phyloP scores from a whole-genome alignment of 2,329 filamentous ascomycete species.

The Hymenoscyphus fructigenus region DNA sequence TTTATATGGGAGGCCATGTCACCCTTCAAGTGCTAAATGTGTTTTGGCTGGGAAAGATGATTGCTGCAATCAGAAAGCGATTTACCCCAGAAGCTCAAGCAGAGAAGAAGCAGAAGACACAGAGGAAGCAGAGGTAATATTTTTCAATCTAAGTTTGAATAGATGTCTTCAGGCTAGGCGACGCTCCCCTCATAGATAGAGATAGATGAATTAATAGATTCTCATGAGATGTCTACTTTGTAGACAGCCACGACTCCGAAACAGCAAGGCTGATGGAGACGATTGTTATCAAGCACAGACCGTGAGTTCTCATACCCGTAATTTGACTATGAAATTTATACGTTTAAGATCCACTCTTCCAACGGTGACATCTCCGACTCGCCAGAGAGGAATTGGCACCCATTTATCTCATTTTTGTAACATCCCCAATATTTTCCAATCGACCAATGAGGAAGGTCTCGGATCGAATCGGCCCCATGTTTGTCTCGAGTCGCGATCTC shows the following conservation, averaged over 20 bases:
- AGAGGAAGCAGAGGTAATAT: background rate
- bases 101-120: slow-evolving; percentile 4
- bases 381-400: background rate
- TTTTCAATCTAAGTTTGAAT: background rate
- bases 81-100: slow-evolving; percentile 19
- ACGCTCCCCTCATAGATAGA: background rate
- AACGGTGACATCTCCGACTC: background rate
- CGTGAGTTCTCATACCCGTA: background rate
- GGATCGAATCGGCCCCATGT: background rate
- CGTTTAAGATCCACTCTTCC: background rate
- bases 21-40: slow-evolving; percentile 74
- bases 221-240: background rate
- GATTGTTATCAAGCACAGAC: background rate
- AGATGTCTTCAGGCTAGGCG: background rate
- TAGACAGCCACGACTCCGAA: background rate
- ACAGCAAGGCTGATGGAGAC: background rate
- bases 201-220: background rate
- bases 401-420: background rate
- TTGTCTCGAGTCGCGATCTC: background rate
- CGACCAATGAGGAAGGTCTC: background rate
- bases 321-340: background rate
- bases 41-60: slow-evolving; percentile 84
- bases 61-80: slow-evolving; percentile 28
- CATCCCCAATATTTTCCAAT: background rate
- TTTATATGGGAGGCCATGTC: slow-evolving; percentile 70